Evolutionary conservation across 139 green algal genomes (phyloP).

Genomic region (Penium margaritaceum): DNA sequence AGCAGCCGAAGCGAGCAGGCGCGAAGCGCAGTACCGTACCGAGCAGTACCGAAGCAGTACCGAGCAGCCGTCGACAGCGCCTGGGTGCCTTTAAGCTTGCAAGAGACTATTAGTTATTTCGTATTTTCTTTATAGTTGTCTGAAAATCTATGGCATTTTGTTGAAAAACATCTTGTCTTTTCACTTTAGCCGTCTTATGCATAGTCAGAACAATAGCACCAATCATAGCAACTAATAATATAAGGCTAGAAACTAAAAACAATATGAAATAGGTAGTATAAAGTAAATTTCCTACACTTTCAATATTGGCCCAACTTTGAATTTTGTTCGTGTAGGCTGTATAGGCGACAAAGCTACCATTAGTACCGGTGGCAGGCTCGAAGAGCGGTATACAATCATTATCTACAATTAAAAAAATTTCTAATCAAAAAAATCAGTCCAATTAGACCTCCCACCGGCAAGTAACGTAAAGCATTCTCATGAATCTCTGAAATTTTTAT

Average conservation of each 20-base stretch:
- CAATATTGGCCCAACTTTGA: constrained; percentile 49
- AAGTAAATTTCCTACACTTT: constrained; percentile 54
- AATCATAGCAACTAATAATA: constrained; percentile 63
- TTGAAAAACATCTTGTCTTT: constrained; percentile 59
- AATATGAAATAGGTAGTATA: constrained; percentile 65
- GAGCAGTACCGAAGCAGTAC: too few species aligned
- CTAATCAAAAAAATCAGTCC: constrained; percentile 58
- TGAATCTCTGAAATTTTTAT: constrained; percentile 57
- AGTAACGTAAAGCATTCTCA: constrained; percentile 59
- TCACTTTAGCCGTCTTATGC: constrained; percentile 54
- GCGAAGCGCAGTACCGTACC: too few species aligned
- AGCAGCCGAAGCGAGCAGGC: too few species aligned
- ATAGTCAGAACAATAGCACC: constrained; percentile 61
- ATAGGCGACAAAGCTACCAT: constrained; percentile 33
- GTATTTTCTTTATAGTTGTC: constrained; percentile 54
- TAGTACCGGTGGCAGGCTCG: constrained; percentile 4
- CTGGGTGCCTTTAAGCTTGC: too few species aligned
- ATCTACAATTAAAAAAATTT: constrained; percentile 61
- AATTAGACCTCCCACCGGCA: constrained; percentile 54
- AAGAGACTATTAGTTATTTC: constrained; percentile 15
- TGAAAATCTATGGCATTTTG: constrained; percentile 62
- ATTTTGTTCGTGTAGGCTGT: constrained; percentile 42
- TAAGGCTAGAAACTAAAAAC: constrained; percentile 59
- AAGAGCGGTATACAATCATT: constrained; percentile 57
- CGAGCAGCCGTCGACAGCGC: too few species aligned